phyloP scores from a whole-genome alignment of 1,284 basidiomycete species.

The Coniophora puteana region DNA sequence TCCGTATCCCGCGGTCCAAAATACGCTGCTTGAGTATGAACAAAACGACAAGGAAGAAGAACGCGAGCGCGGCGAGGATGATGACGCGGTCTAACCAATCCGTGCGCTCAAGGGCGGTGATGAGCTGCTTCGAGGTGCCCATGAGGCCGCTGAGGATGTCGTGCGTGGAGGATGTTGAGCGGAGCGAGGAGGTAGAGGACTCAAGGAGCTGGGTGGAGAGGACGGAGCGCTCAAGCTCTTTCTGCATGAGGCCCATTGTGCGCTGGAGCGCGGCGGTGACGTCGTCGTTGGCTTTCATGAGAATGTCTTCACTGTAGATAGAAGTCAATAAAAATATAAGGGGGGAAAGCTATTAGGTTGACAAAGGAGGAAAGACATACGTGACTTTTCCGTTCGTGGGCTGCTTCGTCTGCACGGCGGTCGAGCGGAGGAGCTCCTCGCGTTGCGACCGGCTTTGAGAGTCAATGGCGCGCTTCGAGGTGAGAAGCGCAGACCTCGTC shows the following conservation, averaged over 20 bases:
- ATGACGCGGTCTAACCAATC: constrained; percentile 91
- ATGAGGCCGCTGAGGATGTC: constrained; percentile 75
- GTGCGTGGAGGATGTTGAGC: constrained; percentile 74
- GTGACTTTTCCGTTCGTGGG: constrained; percentile 48
- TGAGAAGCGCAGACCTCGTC: constrained; percentile 58
- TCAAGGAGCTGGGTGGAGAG: constrained; percentile 84
- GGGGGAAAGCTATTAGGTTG: constrained; percentile 6
- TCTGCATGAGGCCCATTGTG: constrained; percentile 84
- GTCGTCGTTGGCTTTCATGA: constrained; percentile 85
- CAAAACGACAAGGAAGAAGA: constrained; percentile 82
- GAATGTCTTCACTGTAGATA: constrained; percentile 64
- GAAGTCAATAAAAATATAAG: constrained; percentile 1
- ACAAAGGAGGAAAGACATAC: constrained; percentile 30
- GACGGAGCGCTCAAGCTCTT: constrained; percentile 86
- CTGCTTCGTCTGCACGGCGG: constrained; percentile 43
- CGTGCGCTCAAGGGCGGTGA: constrained; percentile 81
- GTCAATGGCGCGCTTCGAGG: constrained; percentile 72
- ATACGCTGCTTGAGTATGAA: constrained; percentile 87
- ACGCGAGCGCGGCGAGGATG: constrained; percentile 71
- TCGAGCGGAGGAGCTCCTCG: constrained; percentile 60
- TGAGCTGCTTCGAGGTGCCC: constrained; percentile 75
- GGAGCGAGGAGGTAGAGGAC: constrained; percentile 73
- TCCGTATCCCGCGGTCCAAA: constrained; percentile 64
- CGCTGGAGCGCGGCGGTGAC: constrained; percentile 85
- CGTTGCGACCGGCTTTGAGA: constrained; percentile 50